Percentiles rank a stretch among this genome's conserved stretches.
phyloP scores from a whole-genome alignment of 2,329 filamentous ascomycete species.

The Albifimbria verrucaria region DNA sequence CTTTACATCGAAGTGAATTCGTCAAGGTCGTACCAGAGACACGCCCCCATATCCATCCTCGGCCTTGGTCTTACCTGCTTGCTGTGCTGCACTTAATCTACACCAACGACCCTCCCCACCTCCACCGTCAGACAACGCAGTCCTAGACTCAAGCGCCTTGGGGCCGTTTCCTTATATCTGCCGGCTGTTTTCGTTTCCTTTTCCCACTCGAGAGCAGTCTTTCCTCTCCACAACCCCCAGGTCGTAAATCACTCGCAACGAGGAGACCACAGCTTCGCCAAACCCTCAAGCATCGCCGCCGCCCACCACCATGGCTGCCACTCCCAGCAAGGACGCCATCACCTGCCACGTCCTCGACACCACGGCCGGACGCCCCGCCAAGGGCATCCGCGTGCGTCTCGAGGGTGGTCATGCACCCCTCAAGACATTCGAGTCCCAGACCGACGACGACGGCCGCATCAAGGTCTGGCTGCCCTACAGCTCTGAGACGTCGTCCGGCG shows the following conservation, averaged over 20 bases:
- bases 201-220: too few species aligned
- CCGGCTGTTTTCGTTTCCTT: too few species aligned
- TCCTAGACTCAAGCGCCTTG: too few species aligned
- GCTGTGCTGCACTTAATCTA: too few species aligned
- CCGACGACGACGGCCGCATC: constrained; percentile 75
- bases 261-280: background rate
- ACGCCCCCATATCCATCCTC: too few species aligned
- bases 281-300: background rate
- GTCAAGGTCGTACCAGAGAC: too few species aligned
- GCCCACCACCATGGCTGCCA: constrained; percentile 12
- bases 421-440: constrained; percentile 61
- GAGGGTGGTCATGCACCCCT: constrained; percentile 39
- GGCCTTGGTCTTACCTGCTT: too few species aligned
- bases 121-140: too few species aligned
- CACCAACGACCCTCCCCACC: too few species aligned
- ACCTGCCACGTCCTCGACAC: constrained; percentile 89
- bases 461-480: constrained; percentile 63
- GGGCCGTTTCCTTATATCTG: too few species aligned
- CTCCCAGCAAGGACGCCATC: constrained; percentile 57
- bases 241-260: too few species aligned
- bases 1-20: too few species aligned
- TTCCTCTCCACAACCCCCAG: background rate
- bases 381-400: constrained; percentile 64
- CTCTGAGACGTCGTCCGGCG: constrained; percentile 45
- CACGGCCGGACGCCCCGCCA: constrained; percentile 65